Conservation (phyloP, 2,329 filamentous ascomycete species). For the Xylaria sp. region DNA sequence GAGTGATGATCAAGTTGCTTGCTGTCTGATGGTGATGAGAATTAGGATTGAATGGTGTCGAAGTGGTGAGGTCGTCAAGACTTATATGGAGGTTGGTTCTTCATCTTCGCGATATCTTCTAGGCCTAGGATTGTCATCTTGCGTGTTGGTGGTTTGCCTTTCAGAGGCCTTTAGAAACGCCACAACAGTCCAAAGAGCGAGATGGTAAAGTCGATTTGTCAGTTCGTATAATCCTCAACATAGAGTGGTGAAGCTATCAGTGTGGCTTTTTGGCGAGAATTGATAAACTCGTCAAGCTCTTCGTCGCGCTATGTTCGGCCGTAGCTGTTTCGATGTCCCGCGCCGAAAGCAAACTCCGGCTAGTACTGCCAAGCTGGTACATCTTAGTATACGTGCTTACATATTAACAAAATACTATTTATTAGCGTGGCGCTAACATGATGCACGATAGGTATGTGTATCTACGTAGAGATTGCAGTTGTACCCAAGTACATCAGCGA, state of each 20-base stretch:
- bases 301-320: neutral
- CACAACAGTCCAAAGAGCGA: slow-evolving; percentile 20
- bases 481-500: neutral
- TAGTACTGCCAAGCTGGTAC: neutral
- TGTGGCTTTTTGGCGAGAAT: slow-evolving; percentile 6
- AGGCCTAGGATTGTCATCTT: neutral
- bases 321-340: neutral
- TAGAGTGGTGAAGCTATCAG: slow-evolving; percentile 8
- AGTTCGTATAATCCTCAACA: slow-evolving; percentile 7
- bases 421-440: neutral
- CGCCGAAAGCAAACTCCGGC: slow-evolving; percentile 4
- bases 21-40: slow-evolving; percentile 15
- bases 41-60: slow-evolving; percentile 5
- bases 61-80: slow-evolving; percentile 13
- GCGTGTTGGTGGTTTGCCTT: slow-evolving; percentile 7
- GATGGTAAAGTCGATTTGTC: slow-evolving; percentile 25
- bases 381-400: neutral
- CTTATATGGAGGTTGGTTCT: slow-evolving; percentile 26
- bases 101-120: neutral
- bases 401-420: slow-evolving; percentile 1
- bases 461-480: neutral
- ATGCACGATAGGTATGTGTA: neutral
- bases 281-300: neutral
- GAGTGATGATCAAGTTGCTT: slow-evolving; percentile 8
- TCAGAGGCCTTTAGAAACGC: neutral